phyloP scores from a whole-genome alignment of 2,329 filamentous ascomycete genomes.

The Neobulgaria alba region DNA sequence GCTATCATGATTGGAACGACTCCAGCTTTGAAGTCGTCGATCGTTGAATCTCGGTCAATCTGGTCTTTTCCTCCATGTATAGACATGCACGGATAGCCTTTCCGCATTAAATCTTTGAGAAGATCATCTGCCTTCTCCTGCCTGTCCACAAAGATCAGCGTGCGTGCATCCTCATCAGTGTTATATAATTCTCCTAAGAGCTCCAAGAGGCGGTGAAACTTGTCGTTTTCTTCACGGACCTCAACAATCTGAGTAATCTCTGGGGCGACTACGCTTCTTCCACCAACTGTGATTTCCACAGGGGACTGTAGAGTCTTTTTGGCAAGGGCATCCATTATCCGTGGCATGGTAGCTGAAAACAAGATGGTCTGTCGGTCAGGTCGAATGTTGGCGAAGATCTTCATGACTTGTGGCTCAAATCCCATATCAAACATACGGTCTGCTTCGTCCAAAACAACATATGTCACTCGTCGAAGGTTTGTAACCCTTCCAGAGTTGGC shows the following conservation, averaged over 20 bases:
- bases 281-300: constrained; percentile 87
- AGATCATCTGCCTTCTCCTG: constrained; percentile 83
- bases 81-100: constrained; percentile 85
- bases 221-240: constrained; percentile 70
- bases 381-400: constrained; percentile 84
- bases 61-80: constrained; percentile 94
- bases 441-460: constrained; percentile 92
- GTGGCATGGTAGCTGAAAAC: constrained; percentile 94
- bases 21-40: constrained; percentile 88
- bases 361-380: constrained; percentile 90
- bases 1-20: constrained; percentile 85
- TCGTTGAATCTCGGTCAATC: constrained; percentile 84
- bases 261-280: constrained; percentile 75
- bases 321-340: constrained; percentile 82
- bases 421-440: constrained; percentile 99
- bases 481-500: constrained; percentile 93
- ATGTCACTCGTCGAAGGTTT: constrained; percentile 80
- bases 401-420: constrained; percentile 96
- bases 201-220: constrained; percentile 77
- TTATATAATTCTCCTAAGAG: constrained; percentile 81
- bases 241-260: constrained; percentile 93
- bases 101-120: constrained; percentile 68
- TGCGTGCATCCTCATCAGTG: constrained; percentile 65
- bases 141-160: constrained; percentile 84
- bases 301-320: constrained; percentile 81